phyloP scores from a whole-genome alignment of 805 yeast species.

The Yarrowia sp. region DNA sequence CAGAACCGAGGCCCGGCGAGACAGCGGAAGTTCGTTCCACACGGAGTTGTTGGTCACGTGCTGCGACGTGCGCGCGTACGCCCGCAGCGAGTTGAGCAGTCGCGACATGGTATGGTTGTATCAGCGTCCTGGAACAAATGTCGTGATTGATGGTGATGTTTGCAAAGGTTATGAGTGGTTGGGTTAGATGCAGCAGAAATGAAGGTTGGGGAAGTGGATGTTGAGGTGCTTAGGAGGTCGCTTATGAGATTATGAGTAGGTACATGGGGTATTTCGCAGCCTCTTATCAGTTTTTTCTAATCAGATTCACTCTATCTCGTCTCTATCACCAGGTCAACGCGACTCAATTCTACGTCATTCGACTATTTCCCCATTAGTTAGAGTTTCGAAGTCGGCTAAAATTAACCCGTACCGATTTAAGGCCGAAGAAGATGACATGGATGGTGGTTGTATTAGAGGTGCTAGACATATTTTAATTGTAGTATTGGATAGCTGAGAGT shows the following conservation, averaged over 20 bases:
- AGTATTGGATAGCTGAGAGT: no score
- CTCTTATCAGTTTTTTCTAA: no score
- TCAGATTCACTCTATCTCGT: no score
- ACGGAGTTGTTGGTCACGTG: conserved; percentile 42
- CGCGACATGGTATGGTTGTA: conserved; percentile 19
- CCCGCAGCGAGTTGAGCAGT: conserved; percentile 27
- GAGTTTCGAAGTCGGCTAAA: conserved; percentile 2
- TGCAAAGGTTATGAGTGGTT: conserved; percentile 22
- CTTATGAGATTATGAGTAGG: no score
- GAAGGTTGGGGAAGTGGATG: not conserved
- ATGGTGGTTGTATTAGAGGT: not conserved
- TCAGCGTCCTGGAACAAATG: not conserved
- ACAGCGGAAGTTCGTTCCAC: conserved; percentile 66
- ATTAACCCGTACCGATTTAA: conserved; percentile 8
- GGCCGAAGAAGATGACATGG: not conserved
- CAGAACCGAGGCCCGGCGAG: conserved; percentile 80
- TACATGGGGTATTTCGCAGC: no score
- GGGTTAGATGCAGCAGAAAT: not conserved
- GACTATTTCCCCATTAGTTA: not conserved
- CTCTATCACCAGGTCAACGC: not conserved
- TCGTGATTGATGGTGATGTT: conserved; percentile 17
- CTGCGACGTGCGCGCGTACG: conserved; percentile 40
- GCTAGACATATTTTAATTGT: not conserved
- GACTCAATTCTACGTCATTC: no score
- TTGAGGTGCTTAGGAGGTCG: no score